These are phyloP conservation scores for Ascobolus immersus DNA, from an alignment of 495 filamentous ascomycete genomes.

Conservation along the genomic window DNA sequence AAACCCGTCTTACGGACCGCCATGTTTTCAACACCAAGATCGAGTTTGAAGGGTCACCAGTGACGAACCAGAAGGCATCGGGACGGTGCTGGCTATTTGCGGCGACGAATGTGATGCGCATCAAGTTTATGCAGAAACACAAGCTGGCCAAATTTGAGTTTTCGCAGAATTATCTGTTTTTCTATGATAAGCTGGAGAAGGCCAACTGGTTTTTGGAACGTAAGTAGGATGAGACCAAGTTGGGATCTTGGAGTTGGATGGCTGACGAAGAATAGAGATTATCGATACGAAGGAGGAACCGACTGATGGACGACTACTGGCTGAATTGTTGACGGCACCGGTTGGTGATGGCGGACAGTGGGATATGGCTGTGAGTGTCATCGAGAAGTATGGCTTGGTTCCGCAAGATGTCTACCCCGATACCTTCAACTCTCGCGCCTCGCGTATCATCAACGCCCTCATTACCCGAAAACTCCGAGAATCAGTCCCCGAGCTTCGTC, in stretches of 20 bases:
- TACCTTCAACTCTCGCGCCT: slow-evolving; percentile 45
- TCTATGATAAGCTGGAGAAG: slow-evolving; percentile 87
- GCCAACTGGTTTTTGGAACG: slow-evolving; percentile 65
- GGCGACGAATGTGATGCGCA: slow-evolving; percentile 60
- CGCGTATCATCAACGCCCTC: slow-evolving; percentile 40
- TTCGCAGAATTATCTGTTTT: slow-evolving; percentile 72
- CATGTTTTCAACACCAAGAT: slow-evolving; percentile 67
- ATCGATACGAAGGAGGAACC: slow-evolving; percentile 43
- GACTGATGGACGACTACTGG: slow-evolving; percentile 41
- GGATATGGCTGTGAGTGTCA: slow-evolving; percentile 77
- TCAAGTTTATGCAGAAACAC: slow-evolving; percentile 59
- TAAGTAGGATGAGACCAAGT: slow-evolving; percentile 1
- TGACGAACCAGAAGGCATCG: slow-evolving; percentile 57
- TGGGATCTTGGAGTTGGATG: not conserved
- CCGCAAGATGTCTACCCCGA: slow-evolving; percentile 63
- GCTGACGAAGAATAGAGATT: slow-evolving; percentile 26
- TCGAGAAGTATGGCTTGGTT: slow-evolving; percentile 61
- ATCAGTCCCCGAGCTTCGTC: slow-evolving; percentile 35
- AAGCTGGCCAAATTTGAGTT: slow-evolving; percentile 56
- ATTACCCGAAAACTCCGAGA: slow-evolving; percentile 73
- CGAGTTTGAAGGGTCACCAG: slow-evolving; percentile 52
- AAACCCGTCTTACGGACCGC: slow-evolving; percentile 30
- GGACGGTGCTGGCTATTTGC: slow-evolving; percentile 84
- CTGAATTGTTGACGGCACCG: slow-evolving; percentile 35
- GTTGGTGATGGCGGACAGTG: slow-evolving; percentile 69